Evolutionary conservation across 1,139 yeast genomes (phyloP).

Genomic region (Meyerozyma elateridarum): DNA sequence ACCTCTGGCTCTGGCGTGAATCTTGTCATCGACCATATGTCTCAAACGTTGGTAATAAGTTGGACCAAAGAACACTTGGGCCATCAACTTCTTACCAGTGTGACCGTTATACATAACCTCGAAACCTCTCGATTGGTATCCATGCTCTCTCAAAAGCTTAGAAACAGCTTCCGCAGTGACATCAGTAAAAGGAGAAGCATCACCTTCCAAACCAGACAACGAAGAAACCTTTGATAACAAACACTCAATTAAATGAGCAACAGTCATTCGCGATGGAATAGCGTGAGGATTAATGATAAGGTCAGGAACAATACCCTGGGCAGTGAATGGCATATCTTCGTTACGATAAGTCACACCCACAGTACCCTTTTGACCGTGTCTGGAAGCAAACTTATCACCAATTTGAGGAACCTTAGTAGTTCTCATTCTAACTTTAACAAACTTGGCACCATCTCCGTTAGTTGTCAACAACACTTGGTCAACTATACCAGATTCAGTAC

Average conservation of each 20-base stretch:
- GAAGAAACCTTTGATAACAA: conserved; percentile 92
- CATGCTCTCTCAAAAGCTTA: conserved; percentile 84
- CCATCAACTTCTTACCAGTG: conserved; percentile 96
- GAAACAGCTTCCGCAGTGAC: conserved; percentile 97
- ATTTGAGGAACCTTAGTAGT: conserved; percentile 97
- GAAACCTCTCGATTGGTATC: conserved; percentile 96
- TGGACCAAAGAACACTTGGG: conserved; percentile 98
- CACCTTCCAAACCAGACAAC: conserved; percentile 94
- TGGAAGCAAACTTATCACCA: conserved; percentile 98
- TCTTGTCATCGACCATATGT: conserved; percentile 99
- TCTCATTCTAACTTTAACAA: conserved; percentile 97
- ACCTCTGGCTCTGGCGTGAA: conserved; percentile 99
- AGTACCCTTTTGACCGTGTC: conserved; percentile 99
- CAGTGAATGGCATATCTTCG: conserved; percentile 98
- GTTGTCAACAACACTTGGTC: conserved; percentile 96
- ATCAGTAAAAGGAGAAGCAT: conserved; percentile 97
- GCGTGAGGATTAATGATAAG: conserved; percentile 98
- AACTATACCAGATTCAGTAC: conserved; percentile 97
- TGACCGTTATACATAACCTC: conserved; percentile 99
- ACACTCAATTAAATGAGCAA: conserved; percentile 98
- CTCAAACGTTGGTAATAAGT: conserved; percentile 97
- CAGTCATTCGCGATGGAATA: conserved; percentile 99
- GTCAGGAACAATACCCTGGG: conserved; percentile 96
- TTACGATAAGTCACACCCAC: conserved; percentile 98
- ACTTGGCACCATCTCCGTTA: conserved; percentile 95